Evolutionary conservation across 2,329 filamentous ascomycete genomes (phyloP).

Genomic region (Talaromyces albobiverticillius): DNA sequence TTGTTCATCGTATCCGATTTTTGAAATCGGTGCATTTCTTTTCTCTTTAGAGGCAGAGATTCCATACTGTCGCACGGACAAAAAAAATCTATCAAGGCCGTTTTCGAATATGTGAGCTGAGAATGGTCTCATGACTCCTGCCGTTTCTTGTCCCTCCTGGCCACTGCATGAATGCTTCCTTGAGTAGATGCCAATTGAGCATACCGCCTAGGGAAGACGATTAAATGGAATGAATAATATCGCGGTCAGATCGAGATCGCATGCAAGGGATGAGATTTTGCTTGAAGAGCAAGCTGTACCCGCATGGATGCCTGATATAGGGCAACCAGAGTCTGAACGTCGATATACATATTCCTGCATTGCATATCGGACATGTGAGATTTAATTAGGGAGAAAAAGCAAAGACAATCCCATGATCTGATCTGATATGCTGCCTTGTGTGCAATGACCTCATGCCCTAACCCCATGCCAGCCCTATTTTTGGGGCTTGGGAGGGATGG

Average conservation of each 20-base stretch:
- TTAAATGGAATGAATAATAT: neutral
- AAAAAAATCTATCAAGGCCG: neutral
- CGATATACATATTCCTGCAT: conserved; percentile 17
- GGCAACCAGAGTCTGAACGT: conserved; percentile 15
- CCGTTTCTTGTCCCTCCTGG: neutral
- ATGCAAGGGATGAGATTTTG: conserved; percentile 2
- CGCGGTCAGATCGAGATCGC: neutral
- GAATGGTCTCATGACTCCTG: neutral
- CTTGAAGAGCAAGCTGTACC: neutral
- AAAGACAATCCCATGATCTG: neutral
- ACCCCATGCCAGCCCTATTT: neutral
- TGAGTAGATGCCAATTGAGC: neutral
- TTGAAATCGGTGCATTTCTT: neutral
- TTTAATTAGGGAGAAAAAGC: neutral
- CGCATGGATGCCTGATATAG: conserved; percentile 8
- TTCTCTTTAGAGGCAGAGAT: neutral
- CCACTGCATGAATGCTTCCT: neutral
- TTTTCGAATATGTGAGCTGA: neutral
- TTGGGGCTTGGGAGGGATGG: neutral
- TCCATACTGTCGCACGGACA: neutral
- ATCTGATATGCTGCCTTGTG: conserved; percentile 2
- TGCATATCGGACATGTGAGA: too few relatives aligned
- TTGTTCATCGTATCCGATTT: neutral
- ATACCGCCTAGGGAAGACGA: neutral
- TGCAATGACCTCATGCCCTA: conserved; percentile 6